A percentile compares a stretch with the other conserved stretches of the same genome.
phyloP scores from a whole-genome alignment of 352 stramenopile genomes.

The Pseudoperonospora humuli region DNA sequence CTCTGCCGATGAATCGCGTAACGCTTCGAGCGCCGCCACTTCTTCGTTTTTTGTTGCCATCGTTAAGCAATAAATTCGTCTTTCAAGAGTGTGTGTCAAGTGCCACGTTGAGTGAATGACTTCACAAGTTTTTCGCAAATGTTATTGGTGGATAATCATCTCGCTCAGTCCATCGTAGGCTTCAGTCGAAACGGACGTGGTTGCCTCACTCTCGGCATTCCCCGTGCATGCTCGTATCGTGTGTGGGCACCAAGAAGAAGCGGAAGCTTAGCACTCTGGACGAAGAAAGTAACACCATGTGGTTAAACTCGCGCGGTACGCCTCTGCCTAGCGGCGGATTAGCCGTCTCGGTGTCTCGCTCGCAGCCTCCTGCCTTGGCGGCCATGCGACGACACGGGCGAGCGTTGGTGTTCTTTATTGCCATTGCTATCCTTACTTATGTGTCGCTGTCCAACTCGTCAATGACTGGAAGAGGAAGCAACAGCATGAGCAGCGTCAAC shows the following conservation, averaged over 20 bases:
- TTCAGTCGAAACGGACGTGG: too few species aligned
- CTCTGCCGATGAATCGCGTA: conserved; percentile 68
- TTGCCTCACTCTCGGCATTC: too few species aligned
- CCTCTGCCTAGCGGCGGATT: conserved; percentile 16
- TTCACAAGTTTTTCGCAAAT: too few species aligned
- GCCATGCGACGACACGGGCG: conserved; percentile 45
- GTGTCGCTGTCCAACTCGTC: conserved; percentile 53
- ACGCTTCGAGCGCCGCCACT: conserved; percentile 66
- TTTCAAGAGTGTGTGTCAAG: too few species aligned
- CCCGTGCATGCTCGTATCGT: conserved; percentile 29
- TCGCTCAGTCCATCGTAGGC: too few species aligned
- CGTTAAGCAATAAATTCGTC: not conserved
- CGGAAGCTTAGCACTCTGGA: conserved; percentile 70
- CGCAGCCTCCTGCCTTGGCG: conserved; percentile 23
- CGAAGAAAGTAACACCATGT: conserved; percentile 37
- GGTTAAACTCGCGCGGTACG: conserved; percentile 30
- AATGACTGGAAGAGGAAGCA: conserved; percentile 16
- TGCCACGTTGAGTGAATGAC: too few species aligned
- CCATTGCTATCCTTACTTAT: conserved; percentile 46
- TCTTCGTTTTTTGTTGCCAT: conserved; percentile 63
- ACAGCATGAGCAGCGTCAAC: conserved; percentile 8
- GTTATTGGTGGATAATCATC: too few species aligned
- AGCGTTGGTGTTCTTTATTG: conserved; percentile 36
- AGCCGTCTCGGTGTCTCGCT: conserved; percentile 17
- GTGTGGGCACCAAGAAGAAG: conserved; percentile 62